Conservation (phyloP, 176 grass and related monocot genomes). For the Aegilops longissima region DNA sequence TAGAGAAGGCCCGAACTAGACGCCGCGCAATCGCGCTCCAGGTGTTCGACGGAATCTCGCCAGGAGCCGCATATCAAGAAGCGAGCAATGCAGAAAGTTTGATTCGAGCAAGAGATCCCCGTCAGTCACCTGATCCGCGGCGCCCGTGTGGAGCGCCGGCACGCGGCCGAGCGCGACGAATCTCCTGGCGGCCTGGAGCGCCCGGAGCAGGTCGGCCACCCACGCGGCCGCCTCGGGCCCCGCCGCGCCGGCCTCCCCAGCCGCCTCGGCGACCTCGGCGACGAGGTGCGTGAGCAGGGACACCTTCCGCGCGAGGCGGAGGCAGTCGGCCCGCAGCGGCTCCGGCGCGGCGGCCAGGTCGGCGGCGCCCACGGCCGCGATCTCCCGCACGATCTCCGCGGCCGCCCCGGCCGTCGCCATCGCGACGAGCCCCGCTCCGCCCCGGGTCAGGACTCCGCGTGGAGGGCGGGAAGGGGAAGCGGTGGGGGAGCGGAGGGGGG, state of each 20-base stretch:
- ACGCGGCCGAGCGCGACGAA: slow-evolving; percentile 53
- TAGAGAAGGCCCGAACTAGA: background rate
- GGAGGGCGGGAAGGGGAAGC: slow-evolving; percentile 15
- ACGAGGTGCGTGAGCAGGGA: slow-evolving; percentile 83
- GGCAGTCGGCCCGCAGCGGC: slow-evolving; percentile 66
- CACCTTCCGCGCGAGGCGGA: slow-evolving; percentile 76
- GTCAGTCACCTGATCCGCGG: slow-evolving; percentile 41
- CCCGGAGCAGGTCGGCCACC: slow-evolving; percentile 58
- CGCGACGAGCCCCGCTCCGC: background rate
- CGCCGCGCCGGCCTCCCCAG: background rate
- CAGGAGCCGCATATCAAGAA: slow-evolving; percentile 11
- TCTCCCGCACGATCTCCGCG: slow-evolving; percentile 54
- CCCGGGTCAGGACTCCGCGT: slow-evolving; percentile 34
- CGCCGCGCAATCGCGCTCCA: background rate
- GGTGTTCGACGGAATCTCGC: slow-evolving; percentile 29
- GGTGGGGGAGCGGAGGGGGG: background rate
- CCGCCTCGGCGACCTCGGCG: slow-evolving; percentile 61
- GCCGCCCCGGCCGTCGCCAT: slow-evolving; percentile 39
- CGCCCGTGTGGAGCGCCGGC: background rate
- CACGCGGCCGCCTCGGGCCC: slow-evolving; percentile 11
- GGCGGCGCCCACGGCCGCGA: slow-evolving; percentile 50
- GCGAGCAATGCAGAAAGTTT: slow-evolving; percentile 25
- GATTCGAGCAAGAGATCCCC: background rate
- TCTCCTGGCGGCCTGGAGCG: slow-evolving; percentile 63
- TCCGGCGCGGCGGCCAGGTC: slow-evolving; percentile 48